A percentile compares a stretch with the other conserved stretches of the same genome.
Evolutionary conservation across 768 basidiomycete species (phyloP).

Genomic region (Lentinula detonsa): DNA sequence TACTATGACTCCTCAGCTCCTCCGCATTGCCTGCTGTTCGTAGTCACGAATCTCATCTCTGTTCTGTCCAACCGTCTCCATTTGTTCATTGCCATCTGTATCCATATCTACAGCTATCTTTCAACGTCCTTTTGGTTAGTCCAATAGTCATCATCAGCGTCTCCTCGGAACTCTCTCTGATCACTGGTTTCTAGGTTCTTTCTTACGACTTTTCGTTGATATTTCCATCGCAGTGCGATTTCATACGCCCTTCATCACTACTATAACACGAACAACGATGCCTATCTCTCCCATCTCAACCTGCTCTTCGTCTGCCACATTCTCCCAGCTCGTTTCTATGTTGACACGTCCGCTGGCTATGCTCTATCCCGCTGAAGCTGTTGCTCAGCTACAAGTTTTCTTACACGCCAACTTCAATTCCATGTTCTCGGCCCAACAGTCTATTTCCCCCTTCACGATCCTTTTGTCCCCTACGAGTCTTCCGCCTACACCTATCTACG

Average conservation of each 20-base stretch:
- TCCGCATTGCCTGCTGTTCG: background rate
- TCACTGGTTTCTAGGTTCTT: background rate
- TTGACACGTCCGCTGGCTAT: background rate
- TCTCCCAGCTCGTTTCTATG: background rate
- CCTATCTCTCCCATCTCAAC: background rate
- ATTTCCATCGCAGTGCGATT: background rate
- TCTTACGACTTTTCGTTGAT: background rate
- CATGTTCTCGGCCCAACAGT: background rate
- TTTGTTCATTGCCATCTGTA: background rate
- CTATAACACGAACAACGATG: background rate
- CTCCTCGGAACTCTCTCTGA: background rate
- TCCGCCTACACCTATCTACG: conserved; percentile 1
- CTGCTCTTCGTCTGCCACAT: background rate
- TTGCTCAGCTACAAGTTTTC: background rate
- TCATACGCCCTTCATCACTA: background rate
- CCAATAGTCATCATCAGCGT: background rate
- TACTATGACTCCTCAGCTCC: background rate
- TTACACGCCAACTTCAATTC: background rate
- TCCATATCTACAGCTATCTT: background rate
- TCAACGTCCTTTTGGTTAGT: background rate
- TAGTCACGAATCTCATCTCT: background rate
- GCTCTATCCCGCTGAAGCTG: background rate
- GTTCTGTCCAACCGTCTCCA: background rate
- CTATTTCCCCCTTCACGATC: background rate
- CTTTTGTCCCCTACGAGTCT: background rate